Conservation (phyloP, 768 basidiomycete genomes). For the Bullera alba region DNA sequence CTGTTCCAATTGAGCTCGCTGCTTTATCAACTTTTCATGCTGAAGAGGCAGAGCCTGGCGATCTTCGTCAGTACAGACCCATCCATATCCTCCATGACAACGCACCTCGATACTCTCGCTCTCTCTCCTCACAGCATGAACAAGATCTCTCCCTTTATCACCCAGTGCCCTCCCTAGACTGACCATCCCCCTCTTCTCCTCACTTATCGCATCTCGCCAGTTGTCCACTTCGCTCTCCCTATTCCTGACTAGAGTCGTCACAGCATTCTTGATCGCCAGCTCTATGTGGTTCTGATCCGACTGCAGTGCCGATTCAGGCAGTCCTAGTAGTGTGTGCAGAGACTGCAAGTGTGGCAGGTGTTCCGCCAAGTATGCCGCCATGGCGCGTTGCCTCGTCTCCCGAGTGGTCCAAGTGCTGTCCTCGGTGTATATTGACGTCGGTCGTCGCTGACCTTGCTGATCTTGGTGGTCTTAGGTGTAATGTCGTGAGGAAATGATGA, state of each 20-base stretch:
- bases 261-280: conserved; percentile 64
- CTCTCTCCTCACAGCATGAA: conserved; percentile 61
- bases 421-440: too few relatives aligned
- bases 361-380: conserved; percentile 48
- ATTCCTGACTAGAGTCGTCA: conserved; percentile 64
- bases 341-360: conserved; percentile 77
- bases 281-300: conserved; percentile 71
- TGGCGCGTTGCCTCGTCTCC: too few relatives aligned
- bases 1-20: conserved; percentile 58
- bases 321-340: conserved; percentile 73
- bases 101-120: conserved; percentile 42
- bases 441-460: too few relatives aligned
- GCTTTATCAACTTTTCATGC: conserved; percentile 60
- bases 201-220: conserved; percentile 61
- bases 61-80: background rate
- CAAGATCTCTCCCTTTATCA: conserved; percentile 52
- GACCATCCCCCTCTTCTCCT: conserved; percentile 59
- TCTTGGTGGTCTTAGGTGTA: too few relatives aligned
- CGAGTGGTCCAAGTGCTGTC: too few relatives aligned
- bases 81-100: background rate
- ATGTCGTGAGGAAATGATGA: too few relatives aligned
- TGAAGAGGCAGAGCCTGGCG: conserved; percentile 59
- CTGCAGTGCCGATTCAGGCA: conserved; percentile 69
- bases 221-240: conserved; percentile 69
- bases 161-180: conserved; percentile 66